phyloP scores from a whole-genome alignment of 164 flowering plant species.

The Stephania japonica region DNA sequence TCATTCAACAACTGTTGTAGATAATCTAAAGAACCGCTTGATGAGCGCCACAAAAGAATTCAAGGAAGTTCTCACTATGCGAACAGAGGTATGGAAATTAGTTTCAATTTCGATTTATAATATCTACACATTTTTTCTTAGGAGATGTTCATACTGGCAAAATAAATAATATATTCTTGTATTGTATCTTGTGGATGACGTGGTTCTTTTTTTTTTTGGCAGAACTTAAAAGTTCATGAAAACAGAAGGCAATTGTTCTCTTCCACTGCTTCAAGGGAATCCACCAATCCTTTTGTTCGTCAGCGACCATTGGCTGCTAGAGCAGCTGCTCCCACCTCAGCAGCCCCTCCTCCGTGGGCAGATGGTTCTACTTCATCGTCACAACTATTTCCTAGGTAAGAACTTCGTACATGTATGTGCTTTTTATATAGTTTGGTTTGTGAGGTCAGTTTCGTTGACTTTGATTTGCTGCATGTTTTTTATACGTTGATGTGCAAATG shows the following conservation, averaged over 20 bases:
- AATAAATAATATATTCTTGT: neutral
- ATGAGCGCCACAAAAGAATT: constrained; percentile 96
- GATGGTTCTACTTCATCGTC: constrained; percentile 60
- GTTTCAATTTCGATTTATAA: neutral
- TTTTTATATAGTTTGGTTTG: neutral
- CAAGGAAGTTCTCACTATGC: constrained; percentile 94
- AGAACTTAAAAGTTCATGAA: constrained; percentile 89
- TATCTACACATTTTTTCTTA: neutral
- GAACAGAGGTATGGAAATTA: constrained; percentile 70
- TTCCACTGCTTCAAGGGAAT: constrained; percentile 67
- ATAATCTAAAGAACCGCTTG: constrained; percentile 80
- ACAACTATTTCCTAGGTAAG: constrained; percentile 53
- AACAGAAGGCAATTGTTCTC: constrained; percentile 88
- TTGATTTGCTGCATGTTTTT: neutral
- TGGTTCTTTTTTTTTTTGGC: constrained; percentile 18
- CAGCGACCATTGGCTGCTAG: constrained; percentile 83
- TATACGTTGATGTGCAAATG: neutral
- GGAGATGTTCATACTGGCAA: neutral
- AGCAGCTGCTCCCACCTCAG: constrained; percentile 42
- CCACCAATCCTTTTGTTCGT: constrained; percentile 83
- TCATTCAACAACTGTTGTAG: constrained; percentile 93
- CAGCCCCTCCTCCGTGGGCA: constrained; percentile 82
- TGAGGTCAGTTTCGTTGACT: neutral
- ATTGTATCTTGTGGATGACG: neutral
- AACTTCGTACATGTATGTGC: neutral